Evolutionary conservation across 345 rosid genomes (phyloP).

Genomic region (Brassica juncea): DNA sequence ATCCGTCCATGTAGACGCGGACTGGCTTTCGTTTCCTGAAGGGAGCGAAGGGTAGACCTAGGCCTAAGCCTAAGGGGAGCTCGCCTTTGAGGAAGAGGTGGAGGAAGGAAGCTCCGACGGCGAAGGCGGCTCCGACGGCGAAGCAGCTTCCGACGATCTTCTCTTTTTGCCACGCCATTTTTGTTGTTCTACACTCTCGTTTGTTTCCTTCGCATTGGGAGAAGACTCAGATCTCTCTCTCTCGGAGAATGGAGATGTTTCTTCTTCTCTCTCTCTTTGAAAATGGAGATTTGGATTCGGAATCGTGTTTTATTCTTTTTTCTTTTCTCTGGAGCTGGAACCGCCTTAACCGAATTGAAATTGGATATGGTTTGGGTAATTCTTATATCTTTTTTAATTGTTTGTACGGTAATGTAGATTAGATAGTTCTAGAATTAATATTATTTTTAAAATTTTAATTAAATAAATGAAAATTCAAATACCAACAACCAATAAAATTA

Average conservation of each 20-base stretch:
- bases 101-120: slow-evolving; percentile 48
- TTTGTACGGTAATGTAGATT: too few species aligned
- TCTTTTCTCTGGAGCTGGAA: background rate
- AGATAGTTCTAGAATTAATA: too few species aligned
- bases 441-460: too few species aligned
- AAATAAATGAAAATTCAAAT: too few species aligned
- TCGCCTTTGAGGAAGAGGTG: slow-evolving; percentile 44
- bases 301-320: slow-evolving; percentile 19
- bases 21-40: slow-evolving; percentile 54
- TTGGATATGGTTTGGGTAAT: background rate
- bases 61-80: slow-evolving; percentile 37
- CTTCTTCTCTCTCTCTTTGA: slow-evolving; percentile 24
- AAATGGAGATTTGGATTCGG: slow-evolving; percentile 41
- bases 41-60: slow-evolving; percentile 37
- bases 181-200: background rate
- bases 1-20: slow-evolving; percentile 98
- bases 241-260: slow-evolving; percentile 15
- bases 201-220: slow-evolving; percentile 32
- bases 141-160: slow-evolving; percentile 49
- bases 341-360: slow-evolving; percentile 13
- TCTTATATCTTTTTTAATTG: too few species aligned
- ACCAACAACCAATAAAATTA: too few species aligned
- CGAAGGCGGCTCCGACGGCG: slow-evolving; percentile 56
- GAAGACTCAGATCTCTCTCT: slow-evolving; percentile 27
- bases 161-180: slow-evolving; percentile 45